phyloP scores from a whole-genome alignment of 2,329 filamentous ascomycete genomes.

The Metarhizium robertsii region DNA sequence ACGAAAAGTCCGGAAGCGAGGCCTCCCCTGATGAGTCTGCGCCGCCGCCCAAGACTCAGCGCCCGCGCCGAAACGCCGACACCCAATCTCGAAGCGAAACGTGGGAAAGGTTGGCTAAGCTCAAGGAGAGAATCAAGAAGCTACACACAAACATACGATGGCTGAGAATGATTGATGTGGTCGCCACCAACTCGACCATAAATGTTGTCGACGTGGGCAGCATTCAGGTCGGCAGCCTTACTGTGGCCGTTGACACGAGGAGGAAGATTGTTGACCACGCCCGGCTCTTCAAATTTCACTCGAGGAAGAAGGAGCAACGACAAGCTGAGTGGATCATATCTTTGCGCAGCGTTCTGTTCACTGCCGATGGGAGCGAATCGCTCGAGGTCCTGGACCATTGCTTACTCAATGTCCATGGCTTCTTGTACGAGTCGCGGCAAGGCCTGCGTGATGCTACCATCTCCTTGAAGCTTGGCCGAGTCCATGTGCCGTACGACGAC shows the following conservation, averaged over 20 bases:
- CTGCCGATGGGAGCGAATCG: conserved; percentile 72
- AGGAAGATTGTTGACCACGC: conserved; percentile 85
- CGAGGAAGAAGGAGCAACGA: conserved; percentile 41
- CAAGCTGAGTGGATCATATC: conserved; percentile 94
- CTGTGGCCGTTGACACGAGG: conserved; percentile 81
- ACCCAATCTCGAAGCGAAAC: conserved; percentile 52
- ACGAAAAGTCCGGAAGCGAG: conserved; percentile 12
- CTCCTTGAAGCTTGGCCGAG: conserved; percentile 78
- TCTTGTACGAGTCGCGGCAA: conserved; percentile 75
- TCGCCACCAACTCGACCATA: conserved; percentile 70
- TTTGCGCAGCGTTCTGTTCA: conserved; percentile 79
- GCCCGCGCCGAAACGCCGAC: conserved; percentile 12
- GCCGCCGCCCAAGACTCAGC: conserved; percentile 8
- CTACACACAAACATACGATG: conserved; percentile 81
- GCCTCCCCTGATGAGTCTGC: conserved; percentile 13
- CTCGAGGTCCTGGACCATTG: conserved; percentile 83
- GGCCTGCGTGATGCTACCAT: conserved; percentile 86
- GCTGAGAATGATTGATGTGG: conserved; percentile 81
- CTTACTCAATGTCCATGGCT: conserved; percentile 82
- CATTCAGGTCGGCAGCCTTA: conserved; percentile 75
- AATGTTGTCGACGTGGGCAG: conserved; percentile 74
- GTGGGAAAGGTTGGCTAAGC: conserved; percentile 68
- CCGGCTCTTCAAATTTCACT: conserved; percentile 65
- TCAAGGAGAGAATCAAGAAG: conserved; percentile 79
- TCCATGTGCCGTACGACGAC: conserved; percentile 88